Conservation (phyloP, 1,284 basidiomycete species). For the Phellopilus nigrolimitatus region DNA sequence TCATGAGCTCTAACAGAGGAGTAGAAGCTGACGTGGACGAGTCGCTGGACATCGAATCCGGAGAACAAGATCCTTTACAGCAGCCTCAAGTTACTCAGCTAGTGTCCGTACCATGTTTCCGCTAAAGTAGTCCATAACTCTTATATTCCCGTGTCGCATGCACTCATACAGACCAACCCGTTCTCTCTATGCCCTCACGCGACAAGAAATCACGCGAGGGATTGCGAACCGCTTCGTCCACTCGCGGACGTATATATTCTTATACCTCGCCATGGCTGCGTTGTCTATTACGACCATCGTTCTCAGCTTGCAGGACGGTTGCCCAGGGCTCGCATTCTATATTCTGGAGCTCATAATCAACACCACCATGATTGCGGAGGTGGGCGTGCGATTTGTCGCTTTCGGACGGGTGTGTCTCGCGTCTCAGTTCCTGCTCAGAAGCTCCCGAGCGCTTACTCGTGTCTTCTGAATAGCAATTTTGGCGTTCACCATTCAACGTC, state of each 20-base stretch:
- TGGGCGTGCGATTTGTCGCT: slow-evolving; percentile 82
- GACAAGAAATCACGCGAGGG: slow-evolving; percentile 72
- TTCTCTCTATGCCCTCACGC: slow-evolving; percentile 77
- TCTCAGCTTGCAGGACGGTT: slow-evolving; percentile 77
- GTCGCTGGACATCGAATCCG: slow-evolving; percentile 34
- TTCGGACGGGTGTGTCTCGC: slow-evolving; percentile 72
- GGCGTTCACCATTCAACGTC: slow-evolving; percentile 87
- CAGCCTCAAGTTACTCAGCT: slow-evolving; percentile 20
- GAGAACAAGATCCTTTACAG: slow-evolving; percentile 32
- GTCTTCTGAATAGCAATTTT: slow-evolving; percentile 73
- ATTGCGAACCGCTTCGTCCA: slow-evolving; percentile 85
- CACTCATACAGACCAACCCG: slow-evolving; percentile 50
- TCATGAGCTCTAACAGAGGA: slow-evolving; percentile 11
- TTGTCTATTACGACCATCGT: slow-evolving; percentile 87
- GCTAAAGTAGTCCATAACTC: too few species aligned
- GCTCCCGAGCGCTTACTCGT: slow-evolving; percentile 9
- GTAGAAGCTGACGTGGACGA: slow-evolving; percentile 24
- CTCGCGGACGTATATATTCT: slow-evolving; percentile 73
- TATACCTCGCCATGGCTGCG: slow-evolving; percentile 88
- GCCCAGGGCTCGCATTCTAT: slow-evolving; percentile 80
- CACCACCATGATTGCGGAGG: slow-evolving; percentile 88
- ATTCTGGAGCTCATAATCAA: slow-evolving; percentile 90
- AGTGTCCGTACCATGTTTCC: slow-evolving; percentile 27
- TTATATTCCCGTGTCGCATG: too few species aligned
- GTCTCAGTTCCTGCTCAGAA: neutral